Percentiles rank a stretch among this genome's conserved stretches.
phyloP scores from a whole-genome alignment of 2,329 filamentous ascomycete species.

The Penicillium sp. region DNA sequence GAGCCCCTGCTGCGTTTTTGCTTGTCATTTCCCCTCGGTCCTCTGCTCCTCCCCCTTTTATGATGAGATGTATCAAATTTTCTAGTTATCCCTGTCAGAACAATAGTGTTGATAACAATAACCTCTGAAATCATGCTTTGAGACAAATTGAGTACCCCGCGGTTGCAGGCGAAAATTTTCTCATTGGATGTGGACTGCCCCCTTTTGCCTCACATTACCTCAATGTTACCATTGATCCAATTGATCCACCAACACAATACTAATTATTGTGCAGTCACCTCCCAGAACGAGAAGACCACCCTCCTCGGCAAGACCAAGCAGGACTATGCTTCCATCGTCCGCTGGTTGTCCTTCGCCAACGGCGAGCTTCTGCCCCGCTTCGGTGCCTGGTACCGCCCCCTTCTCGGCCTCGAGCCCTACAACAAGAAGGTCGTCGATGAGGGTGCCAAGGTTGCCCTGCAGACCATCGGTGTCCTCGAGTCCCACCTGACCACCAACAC shows the following conservation, averaged over 20 bases:
- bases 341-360: conserved; percentile 98
- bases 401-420: conserved; percentile 80
- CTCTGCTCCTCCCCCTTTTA: too few species aligned
- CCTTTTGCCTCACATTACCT: conserved; percentile 15
- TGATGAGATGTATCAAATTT: conserved; percentile 76
- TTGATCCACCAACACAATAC: too few species aligned
- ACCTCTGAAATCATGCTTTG: conserved; percentile 65
- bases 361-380: conserved; percentile 75
- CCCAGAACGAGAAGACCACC: conserved; percentile 99
- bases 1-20: conserved; percentile 5
- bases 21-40: too few species aligned
- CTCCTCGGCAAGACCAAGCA: conserved; percentile 99
- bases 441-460: conserved; percentile 67
- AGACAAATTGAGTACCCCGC: conserved; percentile 52
- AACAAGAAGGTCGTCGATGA: conserved; percentile 99
- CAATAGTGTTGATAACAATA: conserved; percentile 75
- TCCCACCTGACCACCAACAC: conserved; percentile 89
- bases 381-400: conserved; percentile 82
- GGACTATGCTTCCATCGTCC: conserved; percentile 97
- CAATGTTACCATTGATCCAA: conserved; percentile 16
- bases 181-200: conserved; percentile 14
- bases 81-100: conserved; percentile 99
- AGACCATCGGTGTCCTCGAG: conserved; percentile 75
- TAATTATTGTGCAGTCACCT: conserved; percentile 74
- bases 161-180: conserved; percentile 27